Evolutionary conservation across 345 rosid genomes (phyloP).

Genomic region (Limnanthes douglasii): DNA sequence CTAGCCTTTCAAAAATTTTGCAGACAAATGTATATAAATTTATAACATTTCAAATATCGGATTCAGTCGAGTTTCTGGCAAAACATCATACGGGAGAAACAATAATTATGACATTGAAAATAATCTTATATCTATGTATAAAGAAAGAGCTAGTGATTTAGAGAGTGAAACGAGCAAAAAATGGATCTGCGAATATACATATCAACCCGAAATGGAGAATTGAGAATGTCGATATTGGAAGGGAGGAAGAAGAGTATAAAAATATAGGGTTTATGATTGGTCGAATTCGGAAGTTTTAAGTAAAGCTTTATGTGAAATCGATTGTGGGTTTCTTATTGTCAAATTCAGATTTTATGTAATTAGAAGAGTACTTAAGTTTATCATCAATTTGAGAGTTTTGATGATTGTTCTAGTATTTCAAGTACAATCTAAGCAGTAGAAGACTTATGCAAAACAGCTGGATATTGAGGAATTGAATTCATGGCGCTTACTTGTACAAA

Average conservation of each 20-base stretch:
- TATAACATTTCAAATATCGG: too few relatives aligned
- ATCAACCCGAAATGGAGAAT: slow-evolving; percentile 5
- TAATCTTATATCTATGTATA: background rate
- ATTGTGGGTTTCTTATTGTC: too few relatives aligned
- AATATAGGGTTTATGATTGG: slow-evolving; percentile 31
- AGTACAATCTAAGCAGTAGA: too few relatives aligned
- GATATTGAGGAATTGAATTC: too few relatives aligned
- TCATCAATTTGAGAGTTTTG: too few relatives aligned
- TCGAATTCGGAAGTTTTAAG: slow-evolving; percentile 14
- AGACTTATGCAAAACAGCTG: too few relatives aligned
- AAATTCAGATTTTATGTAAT: too few relatives aligned
- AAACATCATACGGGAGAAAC: background rate
- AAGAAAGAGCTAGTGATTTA: background rate
- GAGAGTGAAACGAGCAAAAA: background rate
- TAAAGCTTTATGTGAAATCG: background rate
- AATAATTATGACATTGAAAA: background rate
- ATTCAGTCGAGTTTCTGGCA: background rate
- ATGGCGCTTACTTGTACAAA: too few relatives aligned
- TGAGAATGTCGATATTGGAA: background rate
- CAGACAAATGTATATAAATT: too few relatives aligned
- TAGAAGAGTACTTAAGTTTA: too few relatives aligned
- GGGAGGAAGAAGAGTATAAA: background rate
- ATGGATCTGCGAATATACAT: slow-evolving; percentile 4
- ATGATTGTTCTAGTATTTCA: too few relatives aligned
- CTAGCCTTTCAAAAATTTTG: too few relatives aligned